phyloP scores from a whole-genome alignment of 2,329 filamentous ascomycete genomes.

The Fusarium sp. region DNA sequence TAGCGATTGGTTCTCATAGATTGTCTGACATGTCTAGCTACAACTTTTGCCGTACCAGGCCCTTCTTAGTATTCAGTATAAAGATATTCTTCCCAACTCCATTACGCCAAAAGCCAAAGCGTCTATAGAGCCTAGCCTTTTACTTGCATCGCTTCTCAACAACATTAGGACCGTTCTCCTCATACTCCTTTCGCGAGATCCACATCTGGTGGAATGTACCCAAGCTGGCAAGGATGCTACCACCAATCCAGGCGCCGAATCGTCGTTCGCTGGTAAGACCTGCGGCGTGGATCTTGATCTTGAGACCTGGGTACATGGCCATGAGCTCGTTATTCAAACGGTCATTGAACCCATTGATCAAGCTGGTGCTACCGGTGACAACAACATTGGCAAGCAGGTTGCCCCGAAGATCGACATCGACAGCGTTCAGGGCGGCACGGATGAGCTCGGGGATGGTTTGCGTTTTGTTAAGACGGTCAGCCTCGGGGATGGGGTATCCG shows the following conservation, averaged over 20 bases:
- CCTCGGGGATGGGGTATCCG: conserved; percentile 65
- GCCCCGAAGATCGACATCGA: conserved; percentile 89
- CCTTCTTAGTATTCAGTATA: conserved; percentile 37
- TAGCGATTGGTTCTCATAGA: conserved; percentile 1
- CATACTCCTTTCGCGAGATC: conserved; percentile 97
- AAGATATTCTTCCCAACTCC: conserved; percentile 51
- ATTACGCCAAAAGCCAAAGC: conserved; percentile 48
- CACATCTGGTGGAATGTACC: conserved; percentile 99
- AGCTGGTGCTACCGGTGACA: conserved; percentile 86
- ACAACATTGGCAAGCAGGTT: conserved; percentile 90
- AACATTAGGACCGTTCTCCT: conserved; percentile 90
- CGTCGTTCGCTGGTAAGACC: conserved; percentile 88
- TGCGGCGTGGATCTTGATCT: conserved; percentile 89
- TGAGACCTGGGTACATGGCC: conserved; percentile 82
- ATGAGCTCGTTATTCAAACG: conserved; percentile 87
- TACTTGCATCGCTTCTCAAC: conserved; percentile 98
- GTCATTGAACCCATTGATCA: conserved; percentile 93
- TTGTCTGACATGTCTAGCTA: conserved; percentile 37
- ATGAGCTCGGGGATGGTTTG: conserved; percentile 89
- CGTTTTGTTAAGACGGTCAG: conserved; percentile 68
- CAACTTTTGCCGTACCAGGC: conserved; percentile 44
- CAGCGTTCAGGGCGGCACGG: conserved; percentile 77
- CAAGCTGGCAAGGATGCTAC: conserved; percentile 92
- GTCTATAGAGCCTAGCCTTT: conserved; percentile 20
- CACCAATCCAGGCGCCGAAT: conserved; percentile 95